These are phyloP conservation scores for Prosopis cineraria DNA, from an alignment of 306 rosid genomes.

Conservation along the genomic window DNA sequence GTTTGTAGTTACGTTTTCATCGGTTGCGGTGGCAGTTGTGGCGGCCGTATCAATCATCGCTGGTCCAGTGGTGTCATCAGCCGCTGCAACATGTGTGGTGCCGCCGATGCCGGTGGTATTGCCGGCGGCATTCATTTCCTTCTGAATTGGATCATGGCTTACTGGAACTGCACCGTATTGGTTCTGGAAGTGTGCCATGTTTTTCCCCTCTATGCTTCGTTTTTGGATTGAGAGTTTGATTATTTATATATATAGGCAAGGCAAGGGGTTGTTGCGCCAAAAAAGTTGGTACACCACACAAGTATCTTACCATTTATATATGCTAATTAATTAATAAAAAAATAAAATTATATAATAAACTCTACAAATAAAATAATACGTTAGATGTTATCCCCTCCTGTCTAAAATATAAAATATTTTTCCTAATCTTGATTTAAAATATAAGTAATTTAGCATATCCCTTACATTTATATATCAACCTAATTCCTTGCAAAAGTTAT, in stretches of 20 bases:
- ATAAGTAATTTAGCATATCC: no score
- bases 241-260: neutral
- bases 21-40: neutral
- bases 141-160: slow-evolving; percentile 31
- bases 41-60: neutral
- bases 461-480: no score
- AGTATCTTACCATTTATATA: neutral
- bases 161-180: slow-evolving; percentile 47
- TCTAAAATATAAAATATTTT: no score
- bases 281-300: neutral
- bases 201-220: no score
- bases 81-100: neutral
- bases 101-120: slow-evolving; percentile 17
- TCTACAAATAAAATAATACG: no score
- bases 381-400: no score
- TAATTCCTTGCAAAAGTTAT: no score
- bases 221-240: neutral
- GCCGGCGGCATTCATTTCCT: slow-evolving; percentile 27
- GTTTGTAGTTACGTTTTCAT: neutral
- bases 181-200: slow-evolving; percentile 41
- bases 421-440: no score
- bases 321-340: neutral
- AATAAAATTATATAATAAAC: neutral
- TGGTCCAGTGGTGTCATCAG: neutral
- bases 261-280: neutral